These are phyloP conservation scores for Lepidium africanum DNA, from an alignment of 345 rosid genomes.

Conservation along the genomic window DNA sequence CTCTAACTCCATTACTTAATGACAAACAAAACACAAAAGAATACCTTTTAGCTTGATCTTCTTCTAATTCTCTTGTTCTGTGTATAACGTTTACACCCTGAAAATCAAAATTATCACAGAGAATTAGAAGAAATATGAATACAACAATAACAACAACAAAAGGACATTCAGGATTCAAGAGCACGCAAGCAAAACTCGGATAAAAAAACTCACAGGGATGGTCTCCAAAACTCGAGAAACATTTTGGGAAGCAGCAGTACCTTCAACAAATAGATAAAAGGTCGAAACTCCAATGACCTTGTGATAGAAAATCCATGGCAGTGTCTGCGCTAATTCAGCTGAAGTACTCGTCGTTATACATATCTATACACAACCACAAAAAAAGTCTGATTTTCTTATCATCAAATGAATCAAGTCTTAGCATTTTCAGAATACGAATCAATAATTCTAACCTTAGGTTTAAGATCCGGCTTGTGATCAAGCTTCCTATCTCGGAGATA, in stretches of 20 bases:
- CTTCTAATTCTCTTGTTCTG: constrained; percentile 79
- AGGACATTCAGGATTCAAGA: neutral
- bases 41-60: constrained; percentile 74
- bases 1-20: neutral
- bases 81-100: constrained; percentile 81
- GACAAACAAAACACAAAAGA: constrained; percentile 6
- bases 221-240: constrained; percentile 66
- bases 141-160: neutral
- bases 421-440: neutral
- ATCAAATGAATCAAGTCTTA: neutral
- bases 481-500: constrained; percentile 59
- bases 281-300: too few species aligned
- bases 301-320: too few species aligned
- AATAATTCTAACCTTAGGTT: constrained; percentile 48
- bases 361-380: constrained; percentile 47
- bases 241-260: constrained; percentile 61
- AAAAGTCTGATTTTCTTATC: neutral
- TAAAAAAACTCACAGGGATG: constrained; percentile 39
- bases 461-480: constrained; percentile 45
- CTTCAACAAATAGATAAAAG: constrained; percentile 88
- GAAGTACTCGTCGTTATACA: too few species aligned
- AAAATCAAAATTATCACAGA: neutral
- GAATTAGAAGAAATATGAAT: neutral
- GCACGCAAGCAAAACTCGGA: neutral
- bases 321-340: too few species aligned